Conservation (phyloP, 441 rosid species). For the Gossypium schwendimanii region DNA sequence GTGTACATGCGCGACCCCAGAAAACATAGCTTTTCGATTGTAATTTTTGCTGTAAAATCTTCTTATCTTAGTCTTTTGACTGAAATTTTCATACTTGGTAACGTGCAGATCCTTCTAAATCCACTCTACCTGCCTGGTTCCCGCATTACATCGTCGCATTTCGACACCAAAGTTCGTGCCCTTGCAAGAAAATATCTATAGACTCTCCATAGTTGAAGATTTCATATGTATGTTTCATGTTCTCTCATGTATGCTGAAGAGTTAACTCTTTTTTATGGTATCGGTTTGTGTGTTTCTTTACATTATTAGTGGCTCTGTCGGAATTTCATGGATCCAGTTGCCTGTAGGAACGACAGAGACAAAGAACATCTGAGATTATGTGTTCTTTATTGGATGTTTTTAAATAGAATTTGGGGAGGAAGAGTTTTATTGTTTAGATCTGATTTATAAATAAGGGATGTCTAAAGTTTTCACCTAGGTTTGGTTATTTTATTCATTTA, state of each 20-base stretch:
- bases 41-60: background rate
- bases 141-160: slow-evolving; percentile 78
- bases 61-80: background rate
- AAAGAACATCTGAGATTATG: background rate
- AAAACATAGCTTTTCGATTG: background rate
- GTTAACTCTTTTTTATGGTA: background rate
- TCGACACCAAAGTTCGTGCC: slow-evolving; percentile 86
- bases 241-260: background rate
- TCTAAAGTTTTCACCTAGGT: too few relatives aligned
- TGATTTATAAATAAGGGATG: too few relatives aligned
- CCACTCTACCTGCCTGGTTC: slow-evolving; percentile 91
- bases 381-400: background rate
- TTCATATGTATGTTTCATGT: background rate
- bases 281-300: background rate
- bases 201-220: slow-evolving; percentile 3
- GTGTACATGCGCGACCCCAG: background rate
- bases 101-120: slow-evolving; percentile 77
- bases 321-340: background rate
- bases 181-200: slow-evolving; percentile 85
- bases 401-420: too few relatives aligned
- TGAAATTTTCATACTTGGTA: background rate
- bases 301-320: background rate
- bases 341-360: background rate
- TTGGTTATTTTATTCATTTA: too few relatives aligned
- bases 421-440: too few relatives aligned